Conservation (phyloP, 257 asterid species). For the Capsicum rhomboideum region DNA sequence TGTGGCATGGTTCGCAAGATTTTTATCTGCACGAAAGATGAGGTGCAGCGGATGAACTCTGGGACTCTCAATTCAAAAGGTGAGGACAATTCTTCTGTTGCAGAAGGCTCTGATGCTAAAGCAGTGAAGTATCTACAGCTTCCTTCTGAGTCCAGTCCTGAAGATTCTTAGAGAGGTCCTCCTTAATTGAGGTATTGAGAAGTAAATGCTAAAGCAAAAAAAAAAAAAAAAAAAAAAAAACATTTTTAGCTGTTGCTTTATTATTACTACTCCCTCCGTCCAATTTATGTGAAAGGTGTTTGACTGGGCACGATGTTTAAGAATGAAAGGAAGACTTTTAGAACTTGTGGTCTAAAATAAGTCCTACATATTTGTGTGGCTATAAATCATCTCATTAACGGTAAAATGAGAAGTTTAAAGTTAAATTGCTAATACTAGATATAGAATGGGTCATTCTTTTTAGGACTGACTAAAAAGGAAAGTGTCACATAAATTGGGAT, state of each 20-base stretch:
- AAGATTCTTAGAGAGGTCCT: conserved; percentile 23
- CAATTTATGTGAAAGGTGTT: not conserved
- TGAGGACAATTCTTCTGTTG: conserved; percentile 58
- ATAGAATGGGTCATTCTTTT: not conserved
- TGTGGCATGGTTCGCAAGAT: conserved; percentile 74
- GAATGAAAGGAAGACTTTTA: not conserved
- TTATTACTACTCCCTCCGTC: not conserved
- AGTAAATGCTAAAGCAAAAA: not conserved
- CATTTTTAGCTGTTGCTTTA: not conserved
- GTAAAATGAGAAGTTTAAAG: not conserved
- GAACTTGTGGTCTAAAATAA: not conserved
- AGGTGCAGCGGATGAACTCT: conserved; percentile 73
- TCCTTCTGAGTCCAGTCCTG: conserved; percentile 40
- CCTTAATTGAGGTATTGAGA: conserved; percentile 12
- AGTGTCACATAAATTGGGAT: not conserved
- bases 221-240: too few species aligned
- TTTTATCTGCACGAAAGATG: conserved; percentile 48
- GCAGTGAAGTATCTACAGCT: conserved; percentile 48
- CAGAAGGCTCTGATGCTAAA: conserved; percentile 56
- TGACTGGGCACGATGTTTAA: not conserved
- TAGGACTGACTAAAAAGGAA: not conserved
- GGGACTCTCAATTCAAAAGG: conserved; percentile 57
- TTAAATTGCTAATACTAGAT: not conserved
- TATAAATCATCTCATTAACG: not conserved
- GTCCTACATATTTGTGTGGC: not conserved